phyloP scores from a whole-genome alignment of 768 basidiomycete genomes.

The Tubosaeta sp. region DNA sequence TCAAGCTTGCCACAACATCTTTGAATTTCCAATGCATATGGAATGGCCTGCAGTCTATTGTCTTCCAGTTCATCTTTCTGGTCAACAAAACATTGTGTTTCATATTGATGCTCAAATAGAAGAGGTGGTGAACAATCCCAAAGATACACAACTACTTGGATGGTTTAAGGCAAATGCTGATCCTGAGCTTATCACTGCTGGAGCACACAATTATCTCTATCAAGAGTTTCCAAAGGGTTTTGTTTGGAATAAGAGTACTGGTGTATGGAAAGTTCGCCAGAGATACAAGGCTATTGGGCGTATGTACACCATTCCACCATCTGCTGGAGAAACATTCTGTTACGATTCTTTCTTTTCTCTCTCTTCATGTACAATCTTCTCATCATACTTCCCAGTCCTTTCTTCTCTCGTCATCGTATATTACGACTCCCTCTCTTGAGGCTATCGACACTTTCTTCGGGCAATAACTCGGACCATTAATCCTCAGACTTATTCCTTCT shows the following conservation, averaged over 20 bases:
- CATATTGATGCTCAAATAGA: slow-evolving; percentile 24
- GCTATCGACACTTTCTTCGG: too few relatives aligned
- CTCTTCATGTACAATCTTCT: too few relatives aligned
- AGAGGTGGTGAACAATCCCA: slow-evolving; percentile 6
- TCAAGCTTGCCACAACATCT: slow-evolving; percentile 1
- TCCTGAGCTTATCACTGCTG: not conserved
- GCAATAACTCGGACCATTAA: too few relatives aligned
- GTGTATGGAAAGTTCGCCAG: slow-evolving; percentile 26
- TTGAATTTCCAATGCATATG: slow-evolving; percentile 3
- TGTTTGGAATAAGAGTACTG: slow-evolving; percentile 19
- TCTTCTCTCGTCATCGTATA: too few relatives aligned
- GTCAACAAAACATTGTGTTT: slow-evolving; percentile 16
- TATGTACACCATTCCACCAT: slow-evolving; percentile 15
- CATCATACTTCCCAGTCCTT: too few relatives aligned
- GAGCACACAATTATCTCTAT: slow-evolving; percentile 23
- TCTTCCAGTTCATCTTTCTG: slow-evolving; percentile 2
- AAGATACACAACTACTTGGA: slow-evolving; percentile 26
- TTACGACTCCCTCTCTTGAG: too few relatives aligned
- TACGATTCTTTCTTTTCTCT: too few relatives aligned
- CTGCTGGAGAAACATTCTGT: slow-evolving; percentile 34
- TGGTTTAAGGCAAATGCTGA: slow-evolving; percentile 31
- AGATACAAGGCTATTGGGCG: slow-evolving; percentile 18
- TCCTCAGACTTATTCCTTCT: too few relatives aligned
- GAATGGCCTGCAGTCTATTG: slow-evolving; percentile 6
- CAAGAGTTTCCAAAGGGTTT: slow-evolving; percentile 33